phyloP scores from a whole-genome alignment of 176 grass and related monocot genomes.

The Miscanthus lutarioriparius region DNA sequence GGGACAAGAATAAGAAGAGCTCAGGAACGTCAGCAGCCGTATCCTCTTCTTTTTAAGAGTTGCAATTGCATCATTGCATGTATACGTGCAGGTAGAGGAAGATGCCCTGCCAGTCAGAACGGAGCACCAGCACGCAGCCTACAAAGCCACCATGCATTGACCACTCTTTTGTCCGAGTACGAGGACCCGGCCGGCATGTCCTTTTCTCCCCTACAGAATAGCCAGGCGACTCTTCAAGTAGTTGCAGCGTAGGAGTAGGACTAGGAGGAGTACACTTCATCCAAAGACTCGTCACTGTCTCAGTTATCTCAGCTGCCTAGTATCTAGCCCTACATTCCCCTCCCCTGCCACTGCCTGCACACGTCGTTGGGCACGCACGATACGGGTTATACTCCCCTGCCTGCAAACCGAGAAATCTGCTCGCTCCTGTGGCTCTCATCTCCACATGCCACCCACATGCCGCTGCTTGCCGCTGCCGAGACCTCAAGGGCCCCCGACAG shows the following conservation, averaged over 20 bases:
- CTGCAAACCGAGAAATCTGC: conserved; percentile 36
- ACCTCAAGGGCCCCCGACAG: conserved; percentile 19
- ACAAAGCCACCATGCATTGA: conserved; percentile 25
- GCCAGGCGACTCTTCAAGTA: conserved; percentile 12
- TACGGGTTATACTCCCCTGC: conserved; percentile 6
- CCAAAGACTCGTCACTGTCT: conserved; percentile 2
- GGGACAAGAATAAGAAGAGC: not conserved
- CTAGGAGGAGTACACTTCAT: not conserved
- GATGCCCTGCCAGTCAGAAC: not conserved
- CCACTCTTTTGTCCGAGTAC: conserved; percentile 41
- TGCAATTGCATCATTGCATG: not conserved
- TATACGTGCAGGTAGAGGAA: conserved; percentile 12
- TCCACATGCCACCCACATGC: conserved; percentile 58
- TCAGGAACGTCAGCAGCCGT: conserved; percentile 1
- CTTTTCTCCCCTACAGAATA: not conserved
- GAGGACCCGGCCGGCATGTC: not conserved
- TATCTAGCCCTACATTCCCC: not conserved
- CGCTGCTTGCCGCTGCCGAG: conserved; percentile 34
- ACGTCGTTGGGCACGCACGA: conserved; percentile 26
- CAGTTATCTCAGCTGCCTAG: not conserved
- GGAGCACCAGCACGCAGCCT: conserved; percentile 3
- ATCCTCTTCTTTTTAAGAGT: conserved; percentile 1
- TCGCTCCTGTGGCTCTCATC: conserved; percentile 4
- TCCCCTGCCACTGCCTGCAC: not conserved
- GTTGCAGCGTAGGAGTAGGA: not conserved